A percentile compares a stretch with the other conserved stretches of the same genome.
phyloP scores from a whole-genome alignment of 2,329 filamentous ascomycete species.

The Microdochium bolleyi region DNA sequence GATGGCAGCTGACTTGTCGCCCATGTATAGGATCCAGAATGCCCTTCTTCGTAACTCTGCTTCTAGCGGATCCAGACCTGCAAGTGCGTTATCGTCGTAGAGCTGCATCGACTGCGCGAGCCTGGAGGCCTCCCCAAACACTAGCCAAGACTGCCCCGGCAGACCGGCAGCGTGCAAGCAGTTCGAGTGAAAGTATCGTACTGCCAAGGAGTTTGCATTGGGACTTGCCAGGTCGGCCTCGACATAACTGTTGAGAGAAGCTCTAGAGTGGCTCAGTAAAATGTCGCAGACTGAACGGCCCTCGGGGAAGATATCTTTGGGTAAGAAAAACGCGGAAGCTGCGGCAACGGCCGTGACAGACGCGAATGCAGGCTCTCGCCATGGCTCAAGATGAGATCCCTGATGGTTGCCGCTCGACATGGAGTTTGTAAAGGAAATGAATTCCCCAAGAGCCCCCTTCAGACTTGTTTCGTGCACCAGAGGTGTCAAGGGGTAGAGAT shows the following conservation, averaged over 20 bases:
- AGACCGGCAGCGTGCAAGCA: conserved; percentile 33
- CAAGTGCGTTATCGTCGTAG: conserved; percentile 27
- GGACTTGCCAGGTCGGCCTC: conserved; percentile 32
- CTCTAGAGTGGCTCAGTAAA: conserved; percentile 29
- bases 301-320: conserved; percentile 28
- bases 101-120: conserved; percentile 33
- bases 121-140: conserved; percentile 33
- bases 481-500: conserved; percentile 32
- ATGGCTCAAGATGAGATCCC: conserved; percentile 15
- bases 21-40: conserved; percentile 31
- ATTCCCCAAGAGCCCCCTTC: conserved; percentile 24
- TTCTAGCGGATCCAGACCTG: conserved; percentile 25
- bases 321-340: conserved; percentile 29
- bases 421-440: conserved; percentile 7
- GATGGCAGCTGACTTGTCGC: conserved; percentile 29
- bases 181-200: conserved; percentile 36
- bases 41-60: conserved; percentile 25
- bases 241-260: conserved; percentile 27
- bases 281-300: conserved; percentile 25
- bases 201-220: conserved; percentile 30
- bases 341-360: conserved; percentile 35
- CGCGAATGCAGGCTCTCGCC: conserved; percentile 29
- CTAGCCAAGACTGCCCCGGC: conserved; percentile 33
- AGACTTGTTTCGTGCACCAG: conserved; percentile 32
- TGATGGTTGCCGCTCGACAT: background rate